A percentile compares a stretch with the other conserved stretches of the same genome.
Evolutionary conservation across 2,329 filamentous ascomycete species (phyloP).

Genomic region (Curvularia sp.): DNA sequence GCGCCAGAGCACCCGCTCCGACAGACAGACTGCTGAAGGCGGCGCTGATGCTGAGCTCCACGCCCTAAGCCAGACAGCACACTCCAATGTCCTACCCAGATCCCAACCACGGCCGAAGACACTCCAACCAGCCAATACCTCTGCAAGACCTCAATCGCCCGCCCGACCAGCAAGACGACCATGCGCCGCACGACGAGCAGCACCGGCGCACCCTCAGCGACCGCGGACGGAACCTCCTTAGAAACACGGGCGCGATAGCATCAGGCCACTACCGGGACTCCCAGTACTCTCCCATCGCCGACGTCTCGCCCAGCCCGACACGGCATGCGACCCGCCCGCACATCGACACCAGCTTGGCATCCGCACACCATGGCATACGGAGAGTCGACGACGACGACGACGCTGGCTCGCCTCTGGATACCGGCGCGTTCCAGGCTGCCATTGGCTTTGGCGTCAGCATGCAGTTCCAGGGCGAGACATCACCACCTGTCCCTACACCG

Average conservation of each 20-base stretch:
- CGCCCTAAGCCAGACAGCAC: constrained; percentile 34
- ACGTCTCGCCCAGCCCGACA: constrained; percentile 59
- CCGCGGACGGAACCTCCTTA: constrained; percentile 56
- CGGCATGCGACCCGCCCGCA: constrained; percentile 39
- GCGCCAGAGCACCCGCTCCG: constrained; percentile 24
- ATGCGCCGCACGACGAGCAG: constrained; percentile 32
- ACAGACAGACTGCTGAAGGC: constrained; percentile 27
- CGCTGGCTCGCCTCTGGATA: constrained; percentile 53
- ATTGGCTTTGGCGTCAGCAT: constrained; percentile 57
- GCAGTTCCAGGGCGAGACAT: constrained; percentile 53
- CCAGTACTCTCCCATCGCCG: constrained; percentile 62
- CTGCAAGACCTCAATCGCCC: constrained; percentile 63
- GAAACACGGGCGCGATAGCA: constrained; percentile 53
- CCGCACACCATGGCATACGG: constrained; percentile 35
- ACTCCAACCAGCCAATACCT: constrained; percentile 70
- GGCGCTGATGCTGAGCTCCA: constrained; percentile 41
- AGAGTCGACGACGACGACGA: constrained; percentile 48
- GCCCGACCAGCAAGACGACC: constrained; percentile 44
- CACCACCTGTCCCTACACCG: constrained; percentile 35
- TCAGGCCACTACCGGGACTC: constrained; percentile 49
- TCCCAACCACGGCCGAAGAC: constrained; percentile 55
- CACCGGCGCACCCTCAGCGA: constrained; percentile 58
- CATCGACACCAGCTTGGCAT: constrained; percentile 47
- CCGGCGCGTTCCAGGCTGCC: constrained; percentile 57
- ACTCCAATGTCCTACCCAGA: constrained; percentile 59